A percentile compares a stretch with the other conserved stretches of the same genome.
phyloP scores from a whole-genome alignment of 306 rosid species.

The Malus sieversii region DNA sequence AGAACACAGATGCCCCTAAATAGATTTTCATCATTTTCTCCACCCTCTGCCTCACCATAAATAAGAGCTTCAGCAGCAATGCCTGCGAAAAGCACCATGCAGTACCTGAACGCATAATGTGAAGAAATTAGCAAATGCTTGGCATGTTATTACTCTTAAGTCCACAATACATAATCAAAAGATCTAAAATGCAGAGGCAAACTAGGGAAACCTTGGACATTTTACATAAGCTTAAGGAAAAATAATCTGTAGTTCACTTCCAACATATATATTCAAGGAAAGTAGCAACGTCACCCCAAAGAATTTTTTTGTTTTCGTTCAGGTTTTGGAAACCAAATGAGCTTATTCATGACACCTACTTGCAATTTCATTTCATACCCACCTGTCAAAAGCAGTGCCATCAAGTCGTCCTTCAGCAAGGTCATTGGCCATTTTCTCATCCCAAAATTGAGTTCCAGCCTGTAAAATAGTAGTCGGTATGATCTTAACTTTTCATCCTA shows the following conservation, averaged over 20 bases:
- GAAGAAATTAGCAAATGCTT: neutral
- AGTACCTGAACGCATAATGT: constrained; percentile 50
- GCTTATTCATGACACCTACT: neutral
- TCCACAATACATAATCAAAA: neutral
- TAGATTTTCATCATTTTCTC: constrained; percentile 94
- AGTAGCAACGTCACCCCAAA: neutral
- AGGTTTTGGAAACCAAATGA: neutral
- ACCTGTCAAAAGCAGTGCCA: constrained; percentile 91
- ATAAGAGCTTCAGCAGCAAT: constrained; percentile 96
- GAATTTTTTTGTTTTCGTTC: neutral
- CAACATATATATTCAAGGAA: neutral
- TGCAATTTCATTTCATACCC: constrained; percentile 17
- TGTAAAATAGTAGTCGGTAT: constrained; percentile 13
- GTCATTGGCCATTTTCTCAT: constrained; percentile 80
- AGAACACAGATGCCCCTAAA: constrained; percentile 70
- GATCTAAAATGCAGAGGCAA: neutral
- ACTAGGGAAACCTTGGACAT: neutral
- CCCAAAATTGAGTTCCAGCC: constrained; percentile 99
- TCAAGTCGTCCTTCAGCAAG: constrained; percentile 80
- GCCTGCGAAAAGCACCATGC: constrained; percentile 97
- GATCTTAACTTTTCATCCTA: constrained; percentile 15
- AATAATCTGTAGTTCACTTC: neutral
- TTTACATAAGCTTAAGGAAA: neutral
- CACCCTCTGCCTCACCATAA: constrained; percentile 96
- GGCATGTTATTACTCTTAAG: neutral